Base-by-base conservation (phyloP, 2,329 filamentous ascomycete genomes). In the Ascochyta pisi region DNA sequence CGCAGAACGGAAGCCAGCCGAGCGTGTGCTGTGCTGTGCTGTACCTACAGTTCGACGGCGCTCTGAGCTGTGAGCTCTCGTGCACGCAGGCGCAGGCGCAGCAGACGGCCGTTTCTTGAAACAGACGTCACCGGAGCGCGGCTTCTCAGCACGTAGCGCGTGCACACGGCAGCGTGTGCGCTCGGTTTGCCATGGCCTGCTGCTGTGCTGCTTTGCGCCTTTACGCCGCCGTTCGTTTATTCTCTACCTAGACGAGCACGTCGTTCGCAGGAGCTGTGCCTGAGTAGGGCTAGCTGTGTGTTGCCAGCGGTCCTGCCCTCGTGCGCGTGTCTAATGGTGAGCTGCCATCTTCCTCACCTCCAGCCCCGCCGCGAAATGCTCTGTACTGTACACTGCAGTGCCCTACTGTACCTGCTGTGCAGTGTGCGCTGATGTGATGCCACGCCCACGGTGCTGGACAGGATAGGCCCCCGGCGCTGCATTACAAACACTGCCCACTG, bases 101-200 rank as follows among this genome's bases (percentile, higher is more conserved):
- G 63, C 57, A 64, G 57, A 58, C 50, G 54, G 61, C 56, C 50
- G 46, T 45, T 65, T 58, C 60, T 58, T 44, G 55, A 57, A 64
- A 60, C 62, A 65, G 57, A 66, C 65, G 65, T 66, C 65, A 68
- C 63, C 59, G 58, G 61, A 46, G 60, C 51, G 58, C 55, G 58
- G 50, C 58, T 57, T 58, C 49, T 24, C 38, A 39, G 37, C 27
- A 31, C 34, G 50, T 56, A 56, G 53, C 47, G 54, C 54, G 54
- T 57, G 54, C 54, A 64, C 59, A 57, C 58, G 54, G 57, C 57
- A 54, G 58, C 53, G 29, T 50, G 52, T 40, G 52, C 50, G 52
- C 52, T 50, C 41, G 45, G 47, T 47, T 50, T 50, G 41, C 50
- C 53, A 42, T 50, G 41, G 39, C 50, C 45, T 41, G 22, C 51